phyloP scores from a whole-genome alignment of 495 filamentous ascomycete genomes.

The Xylaria bambusicola region DNA sequence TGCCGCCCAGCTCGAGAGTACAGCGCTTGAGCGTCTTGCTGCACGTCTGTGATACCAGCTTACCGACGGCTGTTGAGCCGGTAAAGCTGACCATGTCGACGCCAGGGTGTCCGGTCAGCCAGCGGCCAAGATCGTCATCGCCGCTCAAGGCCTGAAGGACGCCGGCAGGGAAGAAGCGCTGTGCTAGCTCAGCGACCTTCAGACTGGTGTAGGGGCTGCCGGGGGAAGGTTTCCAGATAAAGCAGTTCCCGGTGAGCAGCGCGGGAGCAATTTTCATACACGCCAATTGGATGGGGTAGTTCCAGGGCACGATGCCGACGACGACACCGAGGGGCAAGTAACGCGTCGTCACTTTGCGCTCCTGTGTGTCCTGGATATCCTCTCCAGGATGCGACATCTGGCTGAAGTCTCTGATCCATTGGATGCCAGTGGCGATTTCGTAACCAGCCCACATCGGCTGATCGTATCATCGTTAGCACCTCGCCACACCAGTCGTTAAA shows the following conservation, averaged over 20 bases:
- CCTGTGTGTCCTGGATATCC: slow-evolving; percentile 43
- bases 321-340: slow-evolving; percentile 48
- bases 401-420: slow-evolving; percentile 4
- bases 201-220: slow-evolving; percentile 61
- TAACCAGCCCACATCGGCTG: slow-evolving; percentile 12
- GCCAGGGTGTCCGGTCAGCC: slow-evolving; percentile 52
- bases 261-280: slow-evolving; percentile 49
- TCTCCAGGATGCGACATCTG: slow-evolving; percentile 9
- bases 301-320: slow-evolving; percentile 55
- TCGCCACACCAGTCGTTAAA: background rate
- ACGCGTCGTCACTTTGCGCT: slow-evolving; percentile 38
- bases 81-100: slow-evolving; percentile 65
- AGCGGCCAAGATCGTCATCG: slow-evolving; percentile 55
- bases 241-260: slow-evolving; percentile 50
- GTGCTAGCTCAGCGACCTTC: slow-evolving; percentile 59
- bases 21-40: slow-evolving; percentile 58
- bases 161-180: slow-evolving; percentile 58
- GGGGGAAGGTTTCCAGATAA: slow-evolving; percentile 58
- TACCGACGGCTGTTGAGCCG: slow-evolving; percentile 57
- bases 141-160: slow-evolving; percentile 63
- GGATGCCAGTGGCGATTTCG: background rate
- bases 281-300: slow-evolving; percentile 51
- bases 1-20: slow-evolving; percentile 62
- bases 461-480: background rate
- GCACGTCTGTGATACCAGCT: slow-evolving; percentile 52